These are phyloP conservation scores for Monosporozyma siamensis DNA, from an alignment of 805 yeast species.

Conservation along the genomic window DNA sequence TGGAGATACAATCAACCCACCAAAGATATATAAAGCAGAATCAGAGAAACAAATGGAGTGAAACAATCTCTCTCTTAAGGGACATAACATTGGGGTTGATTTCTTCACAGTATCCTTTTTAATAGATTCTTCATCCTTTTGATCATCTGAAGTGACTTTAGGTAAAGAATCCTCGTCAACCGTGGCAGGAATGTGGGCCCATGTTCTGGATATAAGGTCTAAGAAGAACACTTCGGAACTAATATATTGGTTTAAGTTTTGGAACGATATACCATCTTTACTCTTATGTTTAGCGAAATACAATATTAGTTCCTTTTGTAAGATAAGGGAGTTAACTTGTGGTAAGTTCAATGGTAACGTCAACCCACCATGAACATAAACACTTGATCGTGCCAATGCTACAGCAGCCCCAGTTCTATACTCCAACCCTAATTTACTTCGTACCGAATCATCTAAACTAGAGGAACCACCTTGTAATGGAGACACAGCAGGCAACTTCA, in stretches of 20 bases:
- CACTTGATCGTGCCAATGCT: conserved; percentile 45
- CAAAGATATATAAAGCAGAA: conserved; percentile 47
- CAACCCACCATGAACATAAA: conserved; percentile 59
- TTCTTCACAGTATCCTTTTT: not conserved
- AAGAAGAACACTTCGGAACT: conserved; percentile 56
- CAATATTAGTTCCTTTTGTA: conserved; percentile 33
- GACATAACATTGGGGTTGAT: conserved; percentile 1
- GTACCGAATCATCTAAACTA: conserved; percentile 30
- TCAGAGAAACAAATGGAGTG: conserved; percentile 48
- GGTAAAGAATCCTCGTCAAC: not conserved
- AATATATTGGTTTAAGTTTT: conserved; percentile 32
- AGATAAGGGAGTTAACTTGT: conserved; percentile 32
- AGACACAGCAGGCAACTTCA: conserved; percentile 47
- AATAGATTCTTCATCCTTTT: not conserved
- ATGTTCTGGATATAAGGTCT: conserved; percentile 46
- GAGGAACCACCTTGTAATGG: conserved; percentile 8
- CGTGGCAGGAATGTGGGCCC: conserved; percentile 38
- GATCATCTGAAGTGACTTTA: no score
- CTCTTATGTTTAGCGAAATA: conserved; percentile 20
- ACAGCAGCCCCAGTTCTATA: conserved; percentile 63
- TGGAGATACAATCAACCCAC: conserved; percentile 47
- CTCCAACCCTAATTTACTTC: conserved; percentile 45
- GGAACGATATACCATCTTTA: conserved; percentile 14
- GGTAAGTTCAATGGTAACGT: conserved; percentile 45
- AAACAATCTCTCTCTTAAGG: conserved; percentile 37